These are phyloP conservation scores for Dendrobium officinale DNA, from an alignment of 106 monocot genomes.

Conservation along the genomic window DNA sequence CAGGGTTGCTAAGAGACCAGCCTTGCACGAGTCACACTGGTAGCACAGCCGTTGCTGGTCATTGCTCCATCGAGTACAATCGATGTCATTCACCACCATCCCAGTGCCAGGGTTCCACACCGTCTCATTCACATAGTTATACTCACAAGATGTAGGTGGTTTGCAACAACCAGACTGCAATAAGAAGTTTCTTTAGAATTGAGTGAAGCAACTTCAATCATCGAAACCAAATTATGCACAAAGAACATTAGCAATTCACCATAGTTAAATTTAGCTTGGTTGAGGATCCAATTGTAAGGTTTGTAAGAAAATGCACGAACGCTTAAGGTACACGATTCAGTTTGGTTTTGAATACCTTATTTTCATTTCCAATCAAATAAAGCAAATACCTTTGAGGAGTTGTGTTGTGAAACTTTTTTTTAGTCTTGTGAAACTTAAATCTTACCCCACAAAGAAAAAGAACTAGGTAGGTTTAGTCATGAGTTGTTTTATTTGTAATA, in stretches of 20 bases:
- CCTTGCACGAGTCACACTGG: conserved; percentile 58
- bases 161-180: conserved; percentile 72
- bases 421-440: too few relatives aligned
- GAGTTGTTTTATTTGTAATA: not conserved
- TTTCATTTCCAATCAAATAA: too few relatives aligned
- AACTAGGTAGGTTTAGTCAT: not conserved
- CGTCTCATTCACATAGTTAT: conserved; percentile 46
- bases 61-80: conserved; percentile 63
- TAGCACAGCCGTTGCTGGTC: conserved; percentile 61
- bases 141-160: conserved; percentile 57
- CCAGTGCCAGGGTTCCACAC: conserved; percentile 23
- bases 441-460: not conserved
- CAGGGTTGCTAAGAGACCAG: conserved; percentile 42
- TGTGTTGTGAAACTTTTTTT: too few relatives aligned
- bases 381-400: too few relatives aligned
- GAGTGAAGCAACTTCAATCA: conserved; percentile 1
- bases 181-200: too few relatives aligned
- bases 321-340: too few relatives aligned
- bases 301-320: too few relatives aligned
- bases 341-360: too few relatives aligned
- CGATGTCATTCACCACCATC: conserved; percentile 13
- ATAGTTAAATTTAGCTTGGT: not conserved
- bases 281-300: too few relatives aligned
- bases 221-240: not conserved
- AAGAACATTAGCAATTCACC: not conserved